Conservation (phyloP, 2,329 filamentous ascomycete species). For the Ophiostoma novo-ulmi region DNA sequence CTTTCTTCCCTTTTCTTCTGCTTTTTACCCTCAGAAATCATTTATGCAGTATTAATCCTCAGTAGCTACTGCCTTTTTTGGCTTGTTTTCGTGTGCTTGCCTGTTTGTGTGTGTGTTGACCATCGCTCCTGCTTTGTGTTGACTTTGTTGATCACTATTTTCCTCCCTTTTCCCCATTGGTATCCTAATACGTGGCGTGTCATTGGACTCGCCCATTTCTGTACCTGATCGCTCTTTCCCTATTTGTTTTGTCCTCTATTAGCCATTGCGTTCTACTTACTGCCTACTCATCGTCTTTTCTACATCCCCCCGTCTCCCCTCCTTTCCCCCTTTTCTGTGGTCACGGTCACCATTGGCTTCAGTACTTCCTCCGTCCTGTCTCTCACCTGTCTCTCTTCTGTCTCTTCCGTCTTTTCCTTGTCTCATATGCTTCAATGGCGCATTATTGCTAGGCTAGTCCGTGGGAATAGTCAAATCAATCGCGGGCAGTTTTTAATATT, state of each 20-base stretch:
- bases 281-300: neutral
- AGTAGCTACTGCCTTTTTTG: neutral
- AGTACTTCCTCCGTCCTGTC: constrained; percentile 4
- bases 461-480: neutral
- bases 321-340: neutral
- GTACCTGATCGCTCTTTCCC: constrained; percentile 15
- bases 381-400: neutral
- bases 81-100: neutral
- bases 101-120: neutral
- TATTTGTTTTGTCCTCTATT: neutral
- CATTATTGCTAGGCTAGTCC: constrained; percentile 1
- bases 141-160: neutral
- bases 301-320: neutral
- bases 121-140: neutral
- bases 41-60: neutral
- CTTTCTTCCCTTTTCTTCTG: neutral
- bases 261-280: neutral
- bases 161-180: neutral
- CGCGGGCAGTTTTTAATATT: constrained; percentile 14
- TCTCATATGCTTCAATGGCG: neutral
- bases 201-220: neutral
- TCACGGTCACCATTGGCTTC: neutral
- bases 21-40: neutral
- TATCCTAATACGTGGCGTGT: neutral
- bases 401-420: neutral